Base-by-base conservation (phyloP, 768 basidiomycete species). In the Leccinum boreale region DNA sequence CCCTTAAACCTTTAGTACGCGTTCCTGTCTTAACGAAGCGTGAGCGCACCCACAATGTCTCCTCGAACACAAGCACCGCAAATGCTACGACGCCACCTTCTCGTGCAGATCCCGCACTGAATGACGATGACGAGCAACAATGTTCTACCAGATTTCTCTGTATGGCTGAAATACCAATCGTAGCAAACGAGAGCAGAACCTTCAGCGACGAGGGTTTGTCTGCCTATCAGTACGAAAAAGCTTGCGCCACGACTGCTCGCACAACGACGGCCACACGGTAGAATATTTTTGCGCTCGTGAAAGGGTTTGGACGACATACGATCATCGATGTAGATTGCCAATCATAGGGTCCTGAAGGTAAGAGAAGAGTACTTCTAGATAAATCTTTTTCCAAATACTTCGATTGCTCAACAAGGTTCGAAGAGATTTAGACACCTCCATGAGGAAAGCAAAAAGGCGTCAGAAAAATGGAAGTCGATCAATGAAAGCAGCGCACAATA, bases 141-240 rank as follows among this genome's bases (percentile, higher is more conserved):
- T 21, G 48, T 58, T 33, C 31, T 35, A 9, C 46, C 39, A 3
- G 58, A 61, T 3, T 24, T 26, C 3, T 4, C 17, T 19, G 48
- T 36, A 19, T 28, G 5, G 11, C 12, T 44, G 21, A 15, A 44
- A n/a, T 56, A 33, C 19, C 46, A 62, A 45, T 62, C 62, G 21
- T 58, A 63, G 33, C 60, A 58, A 17, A 51, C 14, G n/a, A 63
- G 50, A 4, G 9, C 42, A 8, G 62, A 51, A 0, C 53, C 60
- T 17, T 55, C 55, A 24, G 51, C 62, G n/a, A 62, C 56, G 21
- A 62, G 29, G 8, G 54, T 36, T 57, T 52, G 62, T 28, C 60
- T 56, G 39, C 52, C 52, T 15, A 62, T 31, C 14, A 62, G 51
- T 1, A 63, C 48, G 8, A 36, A 62, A 5, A 58, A 11, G 6